Conservation (phyloP, 495 filamentous ascomycete species). For the Darksidea phi region DNA sequence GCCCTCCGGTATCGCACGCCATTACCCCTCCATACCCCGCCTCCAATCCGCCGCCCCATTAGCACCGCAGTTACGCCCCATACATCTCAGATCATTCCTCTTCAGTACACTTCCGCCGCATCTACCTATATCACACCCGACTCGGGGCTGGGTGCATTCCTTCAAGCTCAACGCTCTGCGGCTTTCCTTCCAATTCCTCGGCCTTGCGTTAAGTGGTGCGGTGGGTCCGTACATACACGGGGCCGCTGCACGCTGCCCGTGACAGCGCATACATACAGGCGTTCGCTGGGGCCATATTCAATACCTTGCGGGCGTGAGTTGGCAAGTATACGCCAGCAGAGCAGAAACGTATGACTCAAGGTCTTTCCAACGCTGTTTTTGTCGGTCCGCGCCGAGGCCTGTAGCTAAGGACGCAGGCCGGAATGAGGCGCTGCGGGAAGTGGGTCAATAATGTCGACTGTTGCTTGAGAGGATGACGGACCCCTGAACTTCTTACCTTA, state of each 20-base stretch:
- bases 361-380: background rate
- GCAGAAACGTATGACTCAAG: background rate
- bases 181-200: constrained; percentile 22
- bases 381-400: too few relatives aligned
- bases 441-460: too few relatives aligned
- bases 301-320: constrained; percentile 7
- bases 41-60: too few relatives aligned
- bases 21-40: too few relatives aligned
- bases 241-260: constrained; percentile 16
- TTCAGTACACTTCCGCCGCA: background rate
- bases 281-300: background rate
- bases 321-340: constrained; percentile 1
- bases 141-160: background rate
- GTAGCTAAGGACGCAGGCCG: too few relatives aligned
- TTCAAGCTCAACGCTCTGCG: background rate
- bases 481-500: background rate
- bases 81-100: too few relatives aligned
- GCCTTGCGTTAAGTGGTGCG: background rate
- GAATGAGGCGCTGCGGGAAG: too few relatives aligned
- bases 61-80: too few relatives aligned
- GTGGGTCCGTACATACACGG: background rate
- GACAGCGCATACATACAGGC: constrained; percentile 31
- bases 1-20: too few relatives aligned
- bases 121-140: background rate
- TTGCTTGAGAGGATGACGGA: background rate